Percentiles rank a stretch among this genome's conserved stretches.
These are phyloP conservation scores for Rubia peregrina DNA, from an alignment of 305 asterid species.

Conservation along the genomic window DNA sequence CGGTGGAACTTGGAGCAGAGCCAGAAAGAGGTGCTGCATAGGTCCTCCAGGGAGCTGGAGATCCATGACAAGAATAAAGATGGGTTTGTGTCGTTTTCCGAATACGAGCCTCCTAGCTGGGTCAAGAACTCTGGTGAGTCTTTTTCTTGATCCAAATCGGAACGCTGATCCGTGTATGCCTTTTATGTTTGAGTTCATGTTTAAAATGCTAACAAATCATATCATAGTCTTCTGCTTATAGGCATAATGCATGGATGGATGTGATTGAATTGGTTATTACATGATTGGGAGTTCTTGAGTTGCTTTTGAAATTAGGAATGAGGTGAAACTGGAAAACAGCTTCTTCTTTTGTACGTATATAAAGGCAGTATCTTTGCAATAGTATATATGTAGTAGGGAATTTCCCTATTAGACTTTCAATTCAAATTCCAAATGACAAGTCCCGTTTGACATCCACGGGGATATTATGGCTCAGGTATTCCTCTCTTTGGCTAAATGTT, in stretches of 20 bases:
- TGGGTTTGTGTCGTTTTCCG: slow-evolving; percentile 72
- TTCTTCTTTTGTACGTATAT: not conserved
- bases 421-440: too few relatives aligned
- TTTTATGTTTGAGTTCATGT: not conserved
- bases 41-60: slow-evolving; percentile 88
- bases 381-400: not conserved
- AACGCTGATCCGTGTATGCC: not conserved
- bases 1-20: slow-evolving; percentile 80
- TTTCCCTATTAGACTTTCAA: too few relatives aligned
- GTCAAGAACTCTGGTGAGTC: slow-evolving; percentile 47
- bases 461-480: too few relatives aligned
- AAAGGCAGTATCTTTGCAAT: not conserved
- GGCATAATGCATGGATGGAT: not conserved
- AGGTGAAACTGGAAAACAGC: not conserved
- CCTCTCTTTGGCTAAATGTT: too few relatives aligned
- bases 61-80: slow-evolving; percentile 83
- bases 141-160: not conserved
- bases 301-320: not conserved
- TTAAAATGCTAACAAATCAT: not conserved
- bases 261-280: too few relatives aligned
- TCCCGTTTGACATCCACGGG: too few relatives aligned
- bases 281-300: not conserved
- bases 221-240: not conserved
- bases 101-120: slow-evolving; percentile 94
- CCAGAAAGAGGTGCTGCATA: slow-evolving; percentile 69